Evolutionary conservation across 1,139 yeast genomes (phyloP).

Genomic region (Pichia sp.): DNA sequence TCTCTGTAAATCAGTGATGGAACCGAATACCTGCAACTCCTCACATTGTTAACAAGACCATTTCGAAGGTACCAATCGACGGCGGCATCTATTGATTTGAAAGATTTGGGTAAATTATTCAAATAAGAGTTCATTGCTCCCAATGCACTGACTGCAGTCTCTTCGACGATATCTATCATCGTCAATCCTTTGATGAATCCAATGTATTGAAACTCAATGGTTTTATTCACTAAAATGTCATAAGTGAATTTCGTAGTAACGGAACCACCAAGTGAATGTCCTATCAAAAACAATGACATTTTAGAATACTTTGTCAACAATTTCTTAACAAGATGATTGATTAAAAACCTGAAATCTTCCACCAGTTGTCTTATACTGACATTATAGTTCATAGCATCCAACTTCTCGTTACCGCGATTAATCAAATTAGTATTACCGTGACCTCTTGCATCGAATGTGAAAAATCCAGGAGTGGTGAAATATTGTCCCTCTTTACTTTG

Average conservation of each 20-base stretch:
- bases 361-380: slow-evolving; percentile 44
- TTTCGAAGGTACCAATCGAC: slow-evolving; percentile 74
- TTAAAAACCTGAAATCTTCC: slow-evolving; percentile 46
- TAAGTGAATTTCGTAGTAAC: slow-evolving; percentile 50
- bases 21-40: slow-evolving; percentile 66
- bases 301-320: slow-evolving; percentile 8
- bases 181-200: slow-evolving; percentile 50
- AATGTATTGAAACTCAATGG: too few relatives aligned
- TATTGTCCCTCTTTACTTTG: slow-evolving; percentile 18
- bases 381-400: slow-evolving; percentile 22
- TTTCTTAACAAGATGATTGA: slow-evolving; percentile 32
- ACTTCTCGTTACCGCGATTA: slow-evolving; percentile 11
- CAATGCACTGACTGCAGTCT: slow-evolving; percentile 72
- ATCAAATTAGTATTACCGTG: slow-evolving; percentile 55
- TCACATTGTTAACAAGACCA: slow-evolving; percentile 44
- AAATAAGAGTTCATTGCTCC: slow-evolving; percentile 60
- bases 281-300: slow-evolving; percentile 49
- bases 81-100: slow-evolving; percentile 48
- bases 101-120: slow-evolving; percentile 51
- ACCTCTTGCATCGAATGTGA: slow-evolving; percentile 75
- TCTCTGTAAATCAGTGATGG: slow-evolving; percentile 48
- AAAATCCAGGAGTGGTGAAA: slow-evolving; percentile 42
- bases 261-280: slow-evolving; percentile 93
- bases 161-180: slow-evolving; percentile 90
- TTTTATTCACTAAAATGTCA: slow-evolving; percentile 3